Conservation (phyloP, 176 grass and related monocot species). For the Themeda triandra region DNA sequence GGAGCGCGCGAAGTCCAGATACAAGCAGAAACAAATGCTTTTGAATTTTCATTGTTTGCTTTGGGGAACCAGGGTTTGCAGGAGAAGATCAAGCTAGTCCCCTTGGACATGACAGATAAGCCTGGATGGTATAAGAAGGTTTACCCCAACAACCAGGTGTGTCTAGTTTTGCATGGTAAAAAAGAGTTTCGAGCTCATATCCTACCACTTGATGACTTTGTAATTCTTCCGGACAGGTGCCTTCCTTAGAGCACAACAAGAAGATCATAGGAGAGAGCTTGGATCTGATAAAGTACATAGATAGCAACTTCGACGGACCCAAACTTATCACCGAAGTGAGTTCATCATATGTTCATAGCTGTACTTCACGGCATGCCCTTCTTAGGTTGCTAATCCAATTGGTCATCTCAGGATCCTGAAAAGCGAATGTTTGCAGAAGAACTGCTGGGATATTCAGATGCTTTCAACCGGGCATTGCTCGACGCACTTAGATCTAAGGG, state of each 20-base stretch:
- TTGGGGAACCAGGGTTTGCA: conserved; percentile 46
- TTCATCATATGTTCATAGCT: not conserved
- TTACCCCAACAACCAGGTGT: conserved; percentile 55
- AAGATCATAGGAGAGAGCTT: conserved; percentile 64
- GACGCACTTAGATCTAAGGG: conserved; percentile 25
- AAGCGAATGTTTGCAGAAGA: conserved; percentile 60
- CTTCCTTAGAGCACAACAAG: conserved; percentile 69
- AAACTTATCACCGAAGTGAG: conserved; percentile 45
- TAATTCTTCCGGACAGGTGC: conserved; percentile 34
- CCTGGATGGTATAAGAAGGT: conserved; percentile 45
- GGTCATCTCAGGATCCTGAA: conserved; percentile 42
- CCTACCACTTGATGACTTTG: not conserved
- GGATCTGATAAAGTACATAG: conserved; percentile 70
- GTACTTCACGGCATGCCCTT: not conserved
- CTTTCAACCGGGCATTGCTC: conserved; percentile 25
- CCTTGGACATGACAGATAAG: conserved; percentile 26
- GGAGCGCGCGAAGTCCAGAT: too few relatives aligned
- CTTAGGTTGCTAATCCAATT: not conserved
- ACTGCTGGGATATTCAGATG: conserved; percentile 49
- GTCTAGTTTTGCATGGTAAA: not conserved
- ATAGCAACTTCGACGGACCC: conserved; percentile 56
- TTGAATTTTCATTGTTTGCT: not conserved
- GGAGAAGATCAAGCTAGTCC: conserved; percentile 48
- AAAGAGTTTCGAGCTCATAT: not conserved
- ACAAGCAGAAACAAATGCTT: too few relatives aligned